These are phyloP conservation scores for Cochlearia excelsa DNA, from an alignment of 345 rosid genomes.

Conservation along the genomic window DNA sequence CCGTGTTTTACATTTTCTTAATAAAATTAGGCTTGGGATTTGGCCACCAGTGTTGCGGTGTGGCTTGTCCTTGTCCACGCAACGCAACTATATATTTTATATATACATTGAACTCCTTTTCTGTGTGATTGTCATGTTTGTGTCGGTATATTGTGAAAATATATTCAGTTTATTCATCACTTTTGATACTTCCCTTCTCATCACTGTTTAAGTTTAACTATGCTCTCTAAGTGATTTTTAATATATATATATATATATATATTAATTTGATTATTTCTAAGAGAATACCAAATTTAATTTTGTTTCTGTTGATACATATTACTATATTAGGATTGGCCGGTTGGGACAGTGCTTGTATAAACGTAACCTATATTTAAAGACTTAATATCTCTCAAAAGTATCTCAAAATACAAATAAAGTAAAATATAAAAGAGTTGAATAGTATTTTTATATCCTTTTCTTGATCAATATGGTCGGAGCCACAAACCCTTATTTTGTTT, in stretches of 20 bases:
- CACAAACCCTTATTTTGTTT: no score
- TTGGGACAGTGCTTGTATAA: no score
- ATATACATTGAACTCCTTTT: background rate
- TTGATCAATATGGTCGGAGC: no score
- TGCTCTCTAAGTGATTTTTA: background rate
- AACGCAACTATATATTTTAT: slow-evolving; percentile 5
- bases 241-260: background rate
- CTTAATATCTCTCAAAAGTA: no score
- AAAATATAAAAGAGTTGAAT: no score
- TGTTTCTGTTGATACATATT: no score
- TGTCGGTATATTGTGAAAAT: slow-evolving; percentile 14
- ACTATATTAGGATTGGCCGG: no score
- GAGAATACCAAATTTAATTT: background rate
- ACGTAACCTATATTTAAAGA: no score
- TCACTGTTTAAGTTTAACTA: background rate
- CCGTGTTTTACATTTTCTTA: slow-evolving; percentile 14
- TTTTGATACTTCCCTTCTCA: background rate
- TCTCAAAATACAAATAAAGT: no score
- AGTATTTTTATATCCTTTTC: no score
- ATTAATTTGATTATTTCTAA: background rate
- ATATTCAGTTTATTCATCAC: background rate
- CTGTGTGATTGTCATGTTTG: slow-evolving; percentile 14
- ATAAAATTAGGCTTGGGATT: slow-evolving; percentile 20
- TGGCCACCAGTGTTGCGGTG: slow-evolving; percentile 13
- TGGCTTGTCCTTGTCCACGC: slow-evolving; percentile 24